A percentile compares a stretch with the other conserved stretches of the same genome.
phyloP scores from a whole-genome alignment of 768 basidiomycete genomes.

The Tricholoma sp. region DNA sequence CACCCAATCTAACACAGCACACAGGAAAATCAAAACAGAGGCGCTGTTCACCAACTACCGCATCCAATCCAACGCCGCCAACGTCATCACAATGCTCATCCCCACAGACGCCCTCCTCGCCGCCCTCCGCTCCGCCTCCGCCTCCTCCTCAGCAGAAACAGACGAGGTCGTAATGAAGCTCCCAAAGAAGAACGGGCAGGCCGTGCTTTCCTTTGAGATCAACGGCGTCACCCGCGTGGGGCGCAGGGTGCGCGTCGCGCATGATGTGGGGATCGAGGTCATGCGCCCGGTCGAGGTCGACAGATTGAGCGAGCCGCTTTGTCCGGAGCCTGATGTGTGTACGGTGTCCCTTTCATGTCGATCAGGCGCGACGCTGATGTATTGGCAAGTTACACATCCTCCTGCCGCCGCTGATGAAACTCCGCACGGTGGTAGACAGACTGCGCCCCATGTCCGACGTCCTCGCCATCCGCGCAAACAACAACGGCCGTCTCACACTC shows the following conservation, averaged over 20 bases:
- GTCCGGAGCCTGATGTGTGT: conserved; percentile 81
- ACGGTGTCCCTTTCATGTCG: too few species aligned
- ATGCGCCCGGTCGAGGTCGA: conserved; percentile 71
- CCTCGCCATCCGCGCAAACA: conserved; percentile 65
- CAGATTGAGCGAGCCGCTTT: conserved; percentile 72
- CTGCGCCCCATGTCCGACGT: conserved; percentile 66
- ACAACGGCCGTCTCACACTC: conserved; percentile 45
- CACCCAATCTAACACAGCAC: neutral
- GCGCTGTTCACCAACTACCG: conserved; percentile 74
- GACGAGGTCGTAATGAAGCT: conserved; percentile 78
- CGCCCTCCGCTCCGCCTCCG: conserved; percentile 62
- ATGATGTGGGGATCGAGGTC: conserved; percentile 82
- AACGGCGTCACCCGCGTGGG: conserved; percentile 59
- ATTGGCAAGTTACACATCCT: conserved; percentile 63
- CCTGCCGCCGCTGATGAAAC: conserved; percentile 66
- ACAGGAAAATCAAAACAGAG: conserved; percentile 58
- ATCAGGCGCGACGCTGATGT: too few species aligned
- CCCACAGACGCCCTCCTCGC: conserved; percentile 70
- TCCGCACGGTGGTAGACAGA: conserved; percentile 77
- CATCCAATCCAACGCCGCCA: conserved; percentile 81
- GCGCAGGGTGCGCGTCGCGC: conserved; percentile 57
- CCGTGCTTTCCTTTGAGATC: conserved; percentile 76
- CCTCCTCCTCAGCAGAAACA: conserved; percentile 43
- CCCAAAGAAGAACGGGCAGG: conserved; percentile 80
- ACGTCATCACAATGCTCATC: conserved; percentile 75